These are phyloP conservation scores for Paraurostyla sp. DNA, from an alignment of 73 alveolate genomes.

Conservation along the genomic window DNA sequence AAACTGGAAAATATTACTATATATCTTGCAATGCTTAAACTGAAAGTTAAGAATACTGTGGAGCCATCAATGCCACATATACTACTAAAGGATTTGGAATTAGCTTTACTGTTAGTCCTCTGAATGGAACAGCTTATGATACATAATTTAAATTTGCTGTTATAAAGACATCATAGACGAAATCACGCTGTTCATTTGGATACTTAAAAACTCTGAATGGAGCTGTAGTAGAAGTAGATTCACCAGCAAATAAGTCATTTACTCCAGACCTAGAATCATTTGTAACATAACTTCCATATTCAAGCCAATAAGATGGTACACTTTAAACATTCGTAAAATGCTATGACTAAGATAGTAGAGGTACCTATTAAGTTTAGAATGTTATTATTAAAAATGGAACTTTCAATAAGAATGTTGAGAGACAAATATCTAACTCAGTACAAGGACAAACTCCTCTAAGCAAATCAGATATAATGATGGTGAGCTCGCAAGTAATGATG, in stretches of 20 bases:
- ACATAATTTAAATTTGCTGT: not conserved
- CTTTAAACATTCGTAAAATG: not conserved
- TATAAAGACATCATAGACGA: not conserved
- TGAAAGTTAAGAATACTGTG: not conserved
- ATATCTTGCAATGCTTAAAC: not conserved
- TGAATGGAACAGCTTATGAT: not conserved
- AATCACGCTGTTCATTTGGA: constrained; percentile 14
- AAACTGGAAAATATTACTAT: not conserved
- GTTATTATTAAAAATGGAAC: not conserved
- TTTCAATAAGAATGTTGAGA: not conserved
- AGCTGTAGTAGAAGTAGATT: not conserved
- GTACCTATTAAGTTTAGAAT: not conserved
- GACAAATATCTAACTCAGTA: too few relatives aligned
- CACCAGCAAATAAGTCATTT: not conserved
- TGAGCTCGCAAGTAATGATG: too few relatives aligned
- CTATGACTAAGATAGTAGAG: not conserved
- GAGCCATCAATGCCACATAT: not conserved
- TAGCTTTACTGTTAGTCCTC: not conserved
- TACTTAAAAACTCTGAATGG: not conserved
- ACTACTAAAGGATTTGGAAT: not conserved
- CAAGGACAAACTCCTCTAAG: too few relatives aligned
- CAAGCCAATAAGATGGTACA: not conserved
- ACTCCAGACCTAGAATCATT: not conserved
- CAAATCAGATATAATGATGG: too few relatives aligned
- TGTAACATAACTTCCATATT: not conserved